Evolutionary conservation across 2,329 filamentous ascomycete genomes (phyloP).

Genomic region (Aureobasidium namibiae): DNA sequence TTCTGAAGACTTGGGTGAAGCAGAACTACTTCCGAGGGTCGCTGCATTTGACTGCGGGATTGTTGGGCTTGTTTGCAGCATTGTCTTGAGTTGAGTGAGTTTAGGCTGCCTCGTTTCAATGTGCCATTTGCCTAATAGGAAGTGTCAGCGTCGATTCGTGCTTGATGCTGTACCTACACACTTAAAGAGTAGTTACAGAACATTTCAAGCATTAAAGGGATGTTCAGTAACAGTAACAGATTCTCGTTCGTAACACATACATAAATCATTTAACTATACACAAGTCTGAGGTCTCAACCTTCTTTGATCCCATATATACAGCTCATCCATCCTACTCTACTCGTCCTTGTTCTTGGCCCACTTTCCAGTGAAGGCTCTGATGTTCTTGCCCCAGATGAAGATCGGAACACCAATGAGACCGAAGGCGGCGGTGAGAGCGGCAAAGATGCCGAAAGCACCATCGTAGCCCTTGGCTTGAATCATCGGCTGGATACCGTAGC

Average conservation of each 20-base stretch:
- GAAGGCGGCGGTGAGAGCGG: constrained; percentile 24
- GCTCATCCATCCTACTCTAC: background rate
- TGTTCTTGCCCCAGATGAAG: constrained; percentile 26
- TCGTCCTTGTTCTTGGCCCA: constrained; percentile 21
- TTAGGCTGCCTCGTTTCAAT: too few species aligned
- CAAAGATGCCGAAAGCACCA: constrained; percentile 23
- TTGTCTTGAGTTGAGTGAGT: too few species aligned
- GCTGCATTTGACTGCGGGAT: too few species aligned
- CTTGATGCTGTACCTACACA: too few species aligned
- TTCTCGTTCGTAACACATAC: constrained; percentile 1
- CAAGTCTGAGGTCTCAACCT: background rate
- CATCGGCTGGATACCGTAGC: constrained; percentile 31
- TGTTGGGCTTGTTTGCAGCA: too few species aligned
- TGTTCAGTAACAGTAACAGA: too few species aligned
- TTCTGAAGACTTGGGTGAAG: too few species aligned
- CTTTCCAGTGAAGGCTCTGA: constrained; percentile 24
- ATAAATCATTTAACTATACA: background rate
- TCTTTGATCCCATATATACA: background rate
- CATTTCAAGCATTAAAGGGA: too few species aligned
- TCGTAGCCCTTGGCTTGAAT: constrained; percentile 26
- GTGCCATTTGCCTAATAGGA: too few species aligned
- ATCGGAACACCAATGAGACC: constrained; percentile 25
- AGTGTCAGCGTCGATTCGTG: too few species aligned
- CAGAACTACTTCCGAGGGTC: too few species aligned
- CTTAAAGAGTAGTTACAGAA: too few species aligned